phyloP scores from a whole-genome alignment of 179 eudicot genomes.

The Pouteria campechiana region DNA sequence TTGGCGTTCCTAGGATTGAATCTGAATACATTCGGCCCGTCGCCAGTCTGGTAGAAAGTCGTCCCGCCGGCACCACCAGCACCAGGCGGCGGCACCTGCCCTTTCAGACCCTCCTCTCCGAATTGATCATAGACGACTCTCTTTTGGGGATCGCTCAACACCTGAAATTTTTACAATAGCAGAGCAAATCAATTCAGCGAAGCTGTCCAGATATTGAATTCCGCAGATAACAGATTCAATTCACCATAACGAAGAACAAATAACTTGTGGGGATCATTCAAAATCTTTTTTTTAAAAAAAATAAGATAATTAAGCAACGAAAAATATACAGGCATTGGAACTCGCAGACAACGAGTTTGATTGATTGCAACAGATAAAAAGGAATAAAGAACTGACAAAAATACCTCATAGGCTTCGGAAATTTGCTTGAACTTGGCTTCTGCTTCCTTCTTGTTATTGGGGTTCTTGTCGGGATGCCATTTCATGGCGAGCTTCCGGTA shows the following conservation, averaged over 20 bases:
- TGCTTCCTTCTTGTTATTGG: slow-evolving; percentile 37
- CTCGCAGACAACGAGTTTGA: too few relatives aligned
- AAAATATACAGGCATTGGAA: too few relatives aligned
- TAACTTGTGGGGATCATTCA: too few relatives aligned
- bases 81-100: slow-evolving; percentile 57
- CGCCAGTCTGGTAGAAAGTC: slow-evolving; percentile 45
- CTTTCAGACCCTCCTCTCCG: slow-evolving; percentile 74
- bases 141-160: slow-evolving; percentile 68
- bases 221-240: too few relatives aligned
- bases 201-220: not conserved
- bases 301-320: too few relatives aligned
- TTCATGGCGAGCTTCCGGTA: slow-evolving; percentile 34
- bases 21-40: slow-evolving; percentile 41
- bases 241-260: too few relatives aligned
- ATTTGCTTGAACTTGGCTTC: slow-evolving; percentile 53
- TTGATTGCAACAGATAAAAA: too few relatives aligned
- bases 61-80: slow-evolving; percentile 52
- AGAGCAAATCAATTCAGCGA: not conserved
- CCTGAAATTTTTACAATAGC: slow-evolving; percentile 21
- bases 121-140: slow-evolving; percentile 66
- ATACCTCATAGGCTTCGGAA: slow-evolving; percentile 49
- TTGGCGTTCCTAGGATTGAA: slow-evolving; percentile 57
- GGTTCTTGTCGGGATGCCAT: slow-evolving; percentile 52
- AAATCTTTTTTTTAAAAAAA: too few relatives aligned
- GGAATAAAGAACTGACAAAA: too few relatives aligned